Conservation (phyloP, 228 moss, liverwort and hornwort genomes). For the Sphagnum fallax region DNA sequence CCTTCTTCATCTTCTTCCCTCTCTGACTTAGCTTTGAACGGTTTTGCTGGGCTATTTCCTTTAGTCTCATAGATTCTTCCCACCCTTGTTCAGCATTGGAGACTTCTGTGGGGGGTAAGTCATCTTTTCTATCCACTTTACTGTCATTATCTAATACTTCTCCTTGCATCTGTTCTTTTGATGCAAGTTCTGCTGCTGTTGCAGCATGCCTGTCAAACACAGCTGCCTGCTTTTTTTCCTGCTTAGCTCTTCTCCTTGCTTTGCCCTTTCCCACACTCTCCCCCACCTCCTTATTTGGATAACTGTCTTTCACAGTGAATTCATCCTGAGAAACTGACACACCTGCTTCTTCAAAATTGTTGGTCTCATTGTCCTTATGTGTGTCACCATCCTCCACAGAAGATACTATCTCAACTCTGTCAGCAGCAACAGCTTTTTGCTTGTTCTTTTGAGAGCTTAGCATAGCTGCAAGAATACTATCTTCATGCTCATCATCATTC, state of each 20-base stretch:
- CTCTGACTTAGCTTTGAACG: slow-evolving; percentile 38
- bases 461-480: slow-evolving; percentile 41
- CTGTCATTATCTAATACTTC: slow-evolving; percentile 5
- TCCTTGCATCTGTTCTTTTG: slow-evolving; percentile 1
- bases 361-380: slow-evolving; percentile 9
- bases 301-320: not conserved
- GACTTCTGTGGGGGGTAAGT: slow-evolving; percentile 1
- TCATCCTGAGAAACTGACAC: slow-evolving; percentile 4
- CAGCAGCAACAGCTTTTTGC: slow-evolving; percentile 14
- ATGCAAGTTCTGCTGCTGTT: slow-evolving; percentile 16
- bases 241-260: slow-evolving; percentile 42
- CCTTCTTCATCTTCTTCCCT: slow-evolving; percentile 51
- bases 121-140: not conserved
- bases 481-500: slow-evolving; percentile 46
- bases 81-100: too few species aligned
- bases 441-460: slow-evolving; percentile 29
- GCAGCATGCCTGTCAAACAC: slow-evolving; percentile 20
- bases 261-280: slow-evolving; percentile 39
- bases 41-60: slow-evolving; percentile 26
- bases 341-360: slow-evolving; percentile 17
- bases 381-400: slow-evolving; percentile 4
- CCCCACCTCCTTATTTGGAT: slow-evolving; percentile 14
- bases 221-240: slow-evolving; percentile 44
- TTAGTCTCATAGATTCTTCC: not conserved
- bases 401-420: not conserved